Evolutionary conservation across 768 basidiomycete genomes (phyloP), one percentile per base, ranked within the genome.

Genomic region (Mrakia gelida): DNA sequence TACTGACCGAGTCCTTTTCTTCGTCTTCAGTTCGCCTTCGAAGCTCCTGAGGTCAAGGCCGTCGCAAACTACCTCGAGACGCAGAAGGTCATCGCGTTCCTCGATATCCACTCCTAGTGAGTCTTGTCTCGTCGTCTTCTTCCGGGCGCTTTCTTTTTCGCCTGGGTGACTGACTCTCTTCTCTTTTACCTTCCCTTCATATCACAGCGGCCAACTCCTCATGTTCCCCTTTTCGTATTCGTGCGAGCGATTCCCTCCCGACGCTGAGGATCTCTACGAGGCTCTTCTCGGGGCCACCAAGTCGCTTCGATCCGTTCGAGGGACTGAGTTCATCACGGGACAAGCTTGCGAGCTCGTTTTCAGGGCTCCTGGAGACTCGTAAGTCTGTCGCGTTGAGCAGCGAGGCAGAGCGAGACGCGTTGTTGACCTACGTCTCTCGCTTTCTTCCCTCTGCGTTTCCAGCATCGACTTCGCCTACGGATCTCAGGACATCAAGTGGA

Each of bases 21-120:
- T 0, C 62, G 9, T 76, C 30, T 62, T 18, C 62, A 77, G 78
- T 43, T 32, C 56, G 68, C 92, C 0, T 95, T 94, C 84, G 88
- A 94, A 82, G 88, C 92, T 0, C 88, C 89, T 2, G 93, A 95
- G 83, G 89, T 90, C 26, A 89, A 89, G 84, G 91, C 89, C 79
- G 87, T 94, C 77, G 90, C 91, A 5, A 89, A 90, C 81, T 92
- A 89, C 82, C 85, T 92, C 75, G 85, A 75, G 21, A 67, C 79
- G 15, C 77, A 80, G 65, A 80, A 82, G 16, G 85, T 92, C 23
- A 86, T 87, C 28, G 90, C 87, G 2, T 94, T 92, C 83, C 77
- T 93, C 45, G 92, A 94, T 84, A 82, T 93, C 72, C 87, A 93
- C 80, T 91, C 90, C 80, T 95, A 92, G 81, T 92, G 92, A 0